Base-by-base conservation (phyloP, 2,329 filamentous ascomycete genomes). In the Cyanodermella asteris region DNA sequence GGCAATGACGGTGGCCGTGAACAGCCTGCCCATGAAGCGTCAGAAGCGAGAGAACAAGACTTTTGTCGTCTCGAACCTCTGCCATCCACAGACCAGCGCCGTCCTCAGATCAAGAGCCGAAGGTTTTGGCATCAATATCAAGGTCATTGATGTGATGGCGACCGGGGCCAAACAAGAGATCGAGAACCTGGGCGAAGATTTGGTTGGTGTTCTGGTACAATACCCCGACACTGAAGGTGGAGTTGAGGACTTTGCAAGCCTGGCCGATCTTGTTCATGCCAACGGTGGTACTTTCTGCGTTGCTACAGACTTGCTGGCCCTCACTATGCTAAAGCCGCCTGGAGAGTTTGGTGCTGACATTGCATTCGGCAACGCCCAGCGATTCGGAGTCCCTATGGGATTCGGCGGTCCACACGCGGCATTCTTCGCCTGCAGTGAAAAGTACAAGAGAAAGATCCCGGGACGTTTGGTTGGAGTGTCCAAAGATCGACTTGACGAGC, bases 301-400 rank as follows among this genome's bases (percentile, higher is more conserved):
- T 16, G 84, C 80, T 9, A 93, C 84, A 2, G 84, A 94, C 45
- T 60, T 93, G 22, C 58, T 91, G 19, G 81, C 82, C 5, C 53
- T 93, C 48, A 93, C 84, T 1, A 51, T 90, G 7, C 62, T 93
- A 25, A 87, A 76, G 25, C 77, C 84, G 1, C 84, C 84, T 0
- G 82, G 82, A 24, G 84, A 93, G 44, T 93, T 84, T 52, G 84
- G 84, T 20, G 84, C 84, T 13, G 84, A 94, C 44, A 78, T 94
- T 38, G 84, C 82, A 5, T 91, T 94, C 44, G 84, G 84, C 36
- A 91, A 73, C 42, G 72, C 84, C 10, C 84, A 94, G 54, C 62
- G 84, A 30, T 75, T 93, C 32, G 84, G 84, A 46, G 77, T 94
- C 8, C 82, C 84, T 3, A 68, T 93, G 43, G 84, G 84, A 24